Conservation (phyloP, 1,284 basidiomycete species). For the Neonothopanus nambi region DNA sequence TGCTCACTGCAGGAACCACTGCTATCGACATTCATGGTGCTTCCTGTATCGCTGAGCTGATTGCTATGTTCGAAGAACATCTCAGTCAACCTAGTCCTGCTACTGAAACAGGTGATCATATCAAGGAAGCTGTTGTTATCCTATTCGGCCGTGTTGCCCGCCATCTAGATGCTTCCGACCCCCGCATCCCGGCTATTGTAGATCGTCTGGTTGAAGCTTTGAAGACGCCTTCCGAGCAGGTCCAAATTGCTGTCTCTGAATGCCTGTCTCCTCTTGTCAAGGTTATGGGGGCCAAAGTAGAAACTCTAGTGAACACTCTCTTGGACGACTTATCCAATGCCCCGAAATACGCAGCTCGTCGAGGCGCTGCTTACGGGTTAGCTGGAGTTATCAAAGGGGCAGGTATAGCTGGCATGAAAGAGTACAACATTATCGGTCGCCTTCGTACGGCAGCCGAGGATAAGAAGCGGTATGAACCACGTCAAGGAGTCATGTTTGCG, state of each 20-base stretch:
- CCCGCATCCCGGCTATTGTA: constrained; percentile 82
- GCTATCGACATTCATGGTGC: constrained; percentile 87
- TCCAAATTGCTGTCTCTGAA: constrained; percentile 96
- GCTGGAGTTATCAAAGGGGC: constrained; percentile 92
- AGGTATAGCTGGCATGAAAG: constrained; percentile 85
- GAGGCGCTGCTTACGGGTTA: constrained; percentile 95
- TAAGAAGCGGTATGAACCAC: constrained; percentile 83
- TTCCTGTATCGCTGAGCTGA: constrained; percentile 72
- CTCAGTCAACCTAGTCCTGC: constrained; percentile 64
- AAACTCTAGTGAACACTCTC: constrained; percentile 74
- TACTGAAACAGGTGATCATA: constrained; percentile 79
- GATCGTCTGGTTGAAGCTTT: constrained; percentile 90
- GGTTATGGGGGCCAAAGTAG: constrained; percentile 66
- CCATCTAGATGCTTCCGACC: constrained; percentile 80
- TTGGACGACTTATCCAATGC: constrained; percentile 77
- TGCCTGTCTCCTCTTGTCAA: constrained; percentile 88
- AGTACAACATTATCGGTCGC: constrained; percentile 78
- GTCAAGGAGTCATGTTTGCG: constrained; percentile 95
- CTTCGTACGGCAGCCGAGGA: constrained; percentile 84
- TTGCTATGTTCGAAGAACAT: constrained; percentile 84
- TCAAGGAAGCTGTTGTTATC: constrained; percentile 95
- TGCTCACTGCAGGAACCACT: constrained; percentile 84
- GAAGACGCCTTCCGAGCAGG: constrained; percentile 94
- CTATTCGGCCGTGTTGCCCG: constrained; percentile 92
- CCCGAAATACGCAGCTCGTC: constrained; percentile 87